Base-by-base conservation (phyloP, 345 rosid genomes). In the Excoecaria agallocha region DNA sequence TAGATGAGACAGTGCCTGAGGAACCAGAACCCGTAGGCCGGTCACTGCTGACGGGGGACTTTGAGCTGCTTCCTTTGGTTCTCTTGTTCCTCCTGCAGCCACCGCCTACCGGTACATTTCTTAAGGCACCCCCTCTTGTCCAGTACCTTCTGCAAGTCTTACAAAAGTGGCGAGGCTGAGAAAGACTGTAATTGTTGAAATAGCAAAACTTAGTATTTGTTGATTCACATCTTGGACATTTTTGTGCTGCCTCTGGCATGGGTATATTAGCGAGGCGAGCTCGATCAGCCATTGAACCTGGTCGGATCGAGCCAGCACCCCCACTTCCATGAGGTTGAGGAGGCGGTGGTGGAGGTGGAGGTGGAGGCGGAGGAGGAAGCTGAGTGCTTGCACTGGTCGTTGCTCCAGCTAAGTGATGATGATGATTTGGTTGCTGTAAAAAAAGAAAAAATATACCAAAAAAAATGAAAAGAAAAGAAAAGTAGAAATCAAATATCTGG, bases 141-240 rank as follows among this genome's bases (percentile, higher is more conserved):
- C 99, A 94, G 90, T 94, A 94, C 85, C 99, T 83, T 69, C 98
- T 81, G 78, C 99, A 94, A 25, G 98, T 89, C 54, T 93, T 94
- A 87, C 99, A 94, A 72, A 93, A 94, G 92, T 94, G 99, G 17
- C 99, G 90, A 63, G 99, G 99, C 91, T 94, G 99, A 7, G 97
- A 65, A 54, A 91, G 96, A 70, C 94, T 91, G 86, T 94, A 94
- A 92, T 94, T 94, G 88, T 94, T 94, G 87, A 92, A 94, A 83
- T 94, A 94, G 78, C 98, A 94, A 77, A 94, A 94, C 78, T 94
- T 92, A 8, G 98, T 94, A 87, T 94, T 94, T 60, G 88, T 86
- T 1, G 98, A 94, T 59, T 94, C 98, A 50, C 99, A 94, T 83
- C 99, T 84, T 38, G 99, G 99, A 71, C 99, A 94, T 81, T 89